Conservation (phyloP, 2,329 filamentous ascomycete species). For the Penicillium sp. region DNA sequence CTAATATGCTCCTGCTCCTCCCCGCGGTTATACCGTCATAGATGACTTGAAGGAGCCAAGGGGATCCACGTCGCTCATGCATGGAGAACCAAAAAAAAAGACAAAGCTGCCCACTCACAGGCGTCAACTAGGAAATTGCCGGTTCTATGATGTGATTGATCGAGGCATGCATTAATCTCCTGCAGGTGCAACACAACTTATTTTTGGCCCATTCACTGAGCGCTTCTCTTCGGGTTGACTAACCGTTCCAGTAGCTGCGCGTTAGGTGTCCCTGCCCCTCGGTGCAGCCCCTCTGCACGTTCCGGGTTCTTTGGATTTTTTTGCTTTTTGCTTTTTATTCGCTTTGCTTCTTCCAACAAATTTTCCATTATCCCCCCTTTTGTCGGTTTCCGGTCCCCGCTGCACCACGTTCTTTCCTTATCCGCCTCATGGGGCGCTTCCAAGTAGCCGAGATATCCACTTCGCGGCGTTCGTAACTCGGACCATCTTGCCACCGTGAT, state of each 20-base stretch:
- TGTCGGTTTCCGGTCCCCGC: neutral
- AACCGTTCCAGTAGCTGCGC: slow-evolving; percentile 9
- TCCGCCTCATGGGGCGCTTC: slow-evolving; percentile 8
- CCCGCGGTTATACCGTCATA: too few relatives aligned
- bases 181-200: slow-evolving; percentile 27
- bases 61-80: neutral
- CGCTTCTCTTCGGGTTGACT: slow-evolving; percentile 18
- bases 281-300: slow-evolving; percentile 24
- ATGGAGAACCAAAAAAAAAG: neutral
- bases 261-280: slow-evolving; percentile 12
- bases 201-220: slow-evolving; percentile 23
- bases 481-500: slow-evolving; percentile 8
- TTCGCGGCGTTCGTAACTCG: slow-evolving; percentile 2
- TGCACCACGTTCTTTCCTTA: neutral
- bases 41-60: neutral
- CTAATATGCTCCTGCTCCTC: too few relatives aligned
- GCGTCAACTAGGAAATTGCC: slow-evolving; percentile 4
- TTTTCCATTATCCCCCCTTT: neutral
- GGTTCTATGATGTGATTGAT: slow-evolving; percentile 17
- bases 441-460: slow-evolving; percentile 11
- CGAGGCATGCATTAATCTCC: slow-evolving; percentile 22
- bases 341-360: neutral
- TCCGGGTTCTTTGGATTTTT: slow-evolving; percentile 6
- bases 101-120: neutral
- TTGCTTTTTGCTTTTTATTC: slow-evolving; percentile 3